Base-by-base conservation (phyloP, 2,329 filamentous ascomycete genomes). In the Ceratocystis eucalypticola region DNA sequence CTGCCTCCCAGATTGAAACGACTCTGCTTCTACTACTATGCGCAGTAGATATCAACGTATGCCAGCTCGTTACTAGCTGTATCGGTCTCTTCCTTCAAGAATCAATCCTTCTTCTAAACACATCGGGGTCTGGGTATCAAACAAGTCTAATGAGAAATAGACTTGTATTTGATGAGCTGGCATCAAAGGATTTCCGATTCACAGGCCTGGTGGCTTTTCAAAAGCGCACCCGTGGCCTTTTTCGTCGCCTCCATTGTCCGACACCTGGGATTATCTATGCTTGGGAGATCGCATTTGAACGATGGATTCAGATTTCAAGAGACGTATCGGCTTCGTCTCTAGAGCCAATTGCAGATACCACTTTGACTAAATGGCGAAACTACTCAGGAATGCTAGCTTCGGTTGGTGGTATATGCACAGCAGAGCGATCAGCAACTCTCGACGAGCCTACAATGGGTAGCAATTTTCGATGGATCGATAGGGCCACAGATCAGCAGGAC, bases 201-300 rank as follows among this genome's bases (percentile, higher is more conserved):
- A 88, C 86, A 6, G 86, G 86, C 0, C 74, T 87, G 6, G 86
- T 88, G 10, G 86, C 85, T 1, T 88, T 88, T 71, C 86, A 88
- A 70, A 88, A 87, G 71, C 79, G 85, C 50, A 79, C 85, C 41
- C 80, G 85, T 57, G 78, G 79, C 12, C 77, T 88, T 41, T 72
- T 88, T 25, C 77, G 84, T 28, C 80, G 80, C 61, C 82, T 88
- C 76, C 79, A 82, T 62, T 81, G 80, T 69, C 86, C 86, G 22
- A 86, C 83, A 10, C 76, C 78, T n/a, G 85, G 84, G n/a, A 87
- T 88, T 64, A 74, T 88, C 33, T 80, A 81, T 66, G 85, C 86
- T 2, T 88, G 86, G 86, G 84, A 87, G 70, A 77, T 78, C 20
- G 83, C 84, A 1, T 88, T 88, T 70, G 81, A 86, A 37, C 80